These are phyloP conservation scores for Glonium stellatum DNA, from an alignment of 495 filamentous ascomycete genomes.

Conservation along the genomic window DNA sequence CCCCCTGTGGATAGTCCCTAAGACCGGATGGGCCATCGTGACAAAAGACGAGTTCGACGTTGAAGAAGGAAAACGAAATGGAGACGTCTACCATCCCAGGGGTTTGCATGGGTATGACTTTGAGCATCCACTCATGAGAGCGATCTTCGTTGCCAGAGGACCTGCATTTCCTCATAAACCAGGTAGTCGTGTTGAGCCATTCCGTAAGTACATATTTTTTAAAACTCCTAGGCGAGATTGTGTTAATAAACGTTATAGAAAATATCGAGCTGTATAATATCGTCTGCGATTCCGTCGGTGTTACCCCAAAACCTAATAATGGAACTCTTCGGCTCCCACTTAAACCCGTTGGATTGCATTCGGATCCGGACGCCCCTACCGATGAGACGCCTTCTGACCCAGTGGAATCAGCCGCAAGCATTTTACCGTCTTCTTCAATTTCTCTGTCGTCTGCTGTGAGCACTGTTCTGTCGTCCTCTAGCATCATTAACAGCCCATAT, in stretches of 20 bases:
- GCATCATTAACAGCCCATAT: not conserved
- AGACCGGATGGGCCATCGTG: slow-evolving; percentile 83
- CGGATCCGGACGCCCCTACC: slow-evolving; percentile 36
- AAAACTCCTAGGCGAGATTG: slow-evolving; percentile 6
- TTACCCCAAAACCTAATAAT: slow-evolving; percentile 66
- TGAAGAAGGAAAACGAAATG: slow-evolving; percentile 51
- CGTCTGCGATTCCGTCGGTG: slow-evolving; percentile 72
- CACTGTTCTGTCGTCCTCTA: not conserved
- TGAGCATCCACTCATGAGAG: slow-evolving; percentile 82
- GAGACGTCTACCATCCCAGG: slow-evolving; percentile 60
- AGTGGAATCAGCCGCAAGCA: slow-evolving; percentile 7
- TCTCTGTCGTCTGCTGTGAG: not conserved
- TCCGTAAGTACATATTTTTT: slow-evolving; percentile 59
- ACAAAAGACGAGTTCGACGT: slow-evolving; percentile 70
- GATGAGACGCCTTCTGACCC: slow-evolving; percentile 32
- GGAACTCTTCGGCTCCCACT: slow-evolving; percentile 80
- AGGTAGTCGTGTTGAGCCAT: slow-evolving; percentile 71
- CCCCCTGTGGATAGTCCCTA: slow-evolving; percentile 85
- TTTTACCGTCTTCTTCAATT: not conserved
- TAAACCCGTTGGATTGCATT: slow-evolving; percentile 61
- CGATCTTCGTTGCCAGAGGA: slow-evolving; percentile 82
- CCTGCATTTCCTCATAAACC: slow-evolving; percentile 81
- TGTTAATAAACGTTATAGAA: slow-evolving; percentile 43
- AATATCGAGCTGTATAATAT: slow-evolving; percentile 96
- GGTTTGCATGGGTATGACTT: slow-evolving; percentile 91